phyloP scores from a whole-genome alignment of 2,329 filamentous ascomycete species.

The Rhinocladiella similis region DNA sequence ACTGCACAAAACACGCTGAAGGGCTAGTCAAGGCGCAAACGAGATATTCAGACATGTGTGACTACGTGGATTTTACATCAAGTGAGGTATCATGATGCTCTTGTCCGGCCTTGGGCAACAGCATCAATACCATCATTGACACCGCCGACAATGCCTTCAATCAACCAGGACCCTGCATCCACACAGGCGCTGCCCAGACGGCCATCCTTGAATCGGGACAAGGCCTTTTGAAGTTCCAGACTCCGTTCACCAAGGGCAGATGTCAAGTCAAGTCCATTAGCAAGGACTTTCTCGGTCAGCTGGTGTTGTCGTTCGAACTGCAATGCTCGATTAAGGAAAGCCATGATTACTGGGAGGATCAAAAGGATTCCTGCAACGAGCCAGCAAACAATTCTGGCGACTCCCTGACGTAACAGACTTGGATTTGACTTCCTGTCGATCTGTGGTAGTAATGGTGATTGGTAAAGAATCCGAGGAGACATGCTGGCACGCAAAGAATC shows the following conservation, averaged over 20 bases:
- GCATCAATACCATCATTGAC: slow-evolving; percentile 59
- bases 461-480: slow-evolving; percentile 12
- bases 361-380: slow-evolving; percentile 19
- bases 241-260: slow-evolving; percentile 56
- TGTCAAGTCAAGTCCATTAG: slow-evolving; percentile 53
- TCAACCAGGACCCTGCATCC: slow-evolving; percentile 59
- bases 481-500: slow-evolving; percentile 22
- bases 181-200: slow-evolving; percentile 61
- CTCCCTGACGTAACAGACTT: slow-evolving; percentile 16
- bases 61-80: slow-evolving; percentile 30
- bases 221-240: slow-evolving; percentile 53
- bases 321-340: slow-evolving; percentile 19
- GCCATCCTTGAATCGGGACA: slow-evolving; percentile 64
- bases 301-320: slow-evolving; percentile 67
- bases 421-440: neutral
- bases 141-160: slow-evolving; percentile 65
- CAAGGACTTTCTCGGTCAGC: slow-evolving; percentile 60
- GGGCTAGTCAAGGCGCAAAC: neutral
- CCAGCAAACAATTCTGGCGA: slow-evolving; percentile 24
- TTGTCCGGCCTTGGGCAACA: slow-evolving; percentile 34
- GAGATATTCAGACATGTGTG: neutral
- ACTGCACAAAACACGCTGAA: neutral
- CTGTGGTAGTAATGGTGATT: neutral
- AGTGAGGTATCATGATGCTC: slow-evolving; percentile 51
- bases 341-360: slow-evolving; percentile 22